These are phyloP conservation scores for Vigna hirtella DNA, from an alignment of 306 rosid genomes.

Conservation along the genomic window DNA sequence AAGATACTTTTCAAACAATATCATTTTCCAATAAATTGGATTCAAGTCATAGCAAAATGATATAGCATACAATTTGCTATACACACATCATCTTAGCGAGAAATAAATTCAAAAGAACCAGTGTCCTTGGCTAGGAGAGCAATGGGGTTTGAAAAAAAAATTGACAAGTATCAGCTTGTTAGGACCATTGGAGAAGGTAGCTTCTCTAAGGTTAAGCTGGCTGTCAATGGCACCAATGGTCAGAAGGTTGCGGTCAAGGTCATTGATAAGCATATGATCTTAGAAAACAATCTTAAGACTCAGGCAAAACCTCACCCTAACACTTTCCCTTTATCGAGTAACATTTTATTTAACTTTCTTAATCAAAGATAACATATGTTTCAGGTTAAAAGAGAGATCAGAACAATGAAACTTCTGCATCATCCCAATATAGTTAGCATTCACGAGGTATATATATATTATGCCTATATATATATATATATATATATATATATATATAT, in stretches of 20 bases:
- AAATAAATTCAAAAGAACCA: not conserved
- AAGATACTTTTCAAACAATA: not conserved
- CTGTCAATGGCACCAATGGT: slow-evolving; percentile 52
- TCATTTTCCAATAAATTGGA: slow-evolving; percentile 11
- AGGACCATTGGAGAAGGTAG: slow-evolving; percentile 82
- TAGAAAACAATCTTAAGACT: slow-evolving; percentile 60
- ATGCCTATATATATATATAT: too few species aligned
- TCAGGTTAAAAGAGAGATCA: slow-evolving; percentile 88
- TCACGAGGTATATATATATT: slow-evolving; percentile 60
- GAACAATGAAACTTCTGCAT: slow-evolving; percentile 78
- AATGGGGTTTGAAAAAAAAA: slow-evolving; percentile 61
- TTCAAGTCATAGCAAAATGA: not conserved
- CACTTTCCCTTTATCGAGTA: not conserved
- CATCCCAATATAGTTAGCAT: slow-evolving; percentile 82
- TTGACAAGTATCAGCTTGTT: slow-evolving; percentile 69
- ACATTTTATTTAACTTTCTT: slow-evolving; percentile 16
- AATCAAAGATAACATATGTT: slow-evolving; percentile 14
- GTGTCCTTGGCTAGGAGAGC: not conserved
- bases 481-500: too few species aligned
- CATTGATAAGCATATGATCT: slow-evolving; percentile 78
- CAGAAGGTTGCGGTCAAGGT: slow-evolving; percentile 69
- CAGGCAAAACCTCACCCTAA: slow-evolving; percentile 56
- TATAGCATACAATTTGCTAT: not conserved
- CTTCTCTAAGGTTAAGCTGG: slow-evolving; percentile 85
- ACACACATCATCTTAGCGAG: not conserved